Evolutionary conservation across 352 stramenopile genomes (phyloP), one percentile per base, ranked within the genome.

Genomic region (Globisporangium paroecandrum): DNA sequence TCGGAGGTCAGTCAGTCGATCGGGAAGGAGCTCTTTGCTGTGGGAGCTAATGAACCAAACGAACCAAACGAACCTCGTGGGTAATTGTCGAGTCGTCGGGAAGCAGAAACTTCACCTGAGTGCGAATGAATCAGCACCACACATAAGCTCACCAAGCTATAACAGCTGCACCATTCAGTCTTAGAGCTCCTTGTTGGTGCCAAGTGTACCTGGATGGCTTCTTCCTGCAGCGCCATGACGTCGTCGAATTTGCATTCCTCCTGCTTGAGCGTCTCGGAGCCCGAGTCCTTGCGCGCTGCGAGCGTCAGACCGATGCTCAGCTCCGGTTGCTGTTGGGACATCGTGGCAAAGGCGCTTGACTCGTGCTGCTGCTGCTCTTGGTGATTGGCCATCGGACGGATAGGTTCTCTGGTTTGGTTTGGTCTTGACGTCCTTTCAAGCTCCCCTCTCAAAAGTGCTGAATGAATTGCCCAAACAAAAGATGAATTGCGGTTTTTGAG

Each of bases 231-330:
- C 36, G 76, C 78, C 64, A 76, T 75, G 56, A 87, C 70, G 49
- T 84, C 78, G 63, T 90, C 82, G 38, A 83, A 81, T 71, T 90
- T 90, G 76, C 69, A 75, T 62, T 90, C 78, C 27, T 77, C 49
- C 51, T 55, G 54, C 18, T 9, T 32, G 4, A 25, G n/a, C 1
- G 51, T 22, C 13, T 47, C 36, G 2, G 41, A 27, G 3, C n/a
- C 36, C 13, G 29, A 66, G 32, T 79, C 72, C 51, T 73, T 71
- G 54, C 70, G 68, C 3, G 58, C 72, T 9, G 69, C 69, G 24
- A 68, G 62, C 60, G 77, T 25, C 38, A 76, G 43, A 1, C 66
- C 72, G 22, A 81, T 55, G 56, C 71, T 66, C 18, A 76, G 58
- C 38, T 66, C 66, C 1, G 71, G 71, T 59, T 77, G 71, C 59